A percentile compares a stretch with the other conserved stretches of the same genome.
Evolutionary conservation across 2,329 filamentous ascomycete species (phyloP).

Genomic region (Elsinoe perseae): DNA sequence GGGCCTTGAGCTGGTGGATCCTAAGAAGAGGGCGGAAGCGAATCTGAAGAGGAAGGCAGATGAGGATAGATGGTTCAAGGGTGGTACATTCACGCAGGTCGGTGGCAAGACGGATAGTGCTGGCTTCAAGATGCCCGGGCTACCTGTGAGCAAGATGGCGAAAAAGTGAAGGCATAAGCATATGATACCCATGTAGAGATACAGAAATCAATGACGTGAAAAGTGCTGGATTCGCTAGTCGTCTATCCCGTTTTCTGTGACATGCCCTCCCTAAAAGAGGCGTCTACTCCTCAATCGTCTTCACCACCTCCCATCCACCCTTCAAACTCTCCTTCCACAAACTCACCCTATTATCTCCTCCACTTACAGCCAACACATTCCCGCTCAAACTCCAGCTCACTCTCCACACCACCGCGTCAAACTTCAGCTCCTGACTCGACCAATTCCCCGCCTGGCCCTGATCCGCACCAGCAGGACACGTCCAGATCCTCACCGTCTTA

Average conservation of each 20-base stretch:
- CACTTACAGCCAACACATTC: slow-evolving; percentile 89
- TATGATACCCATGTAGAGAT: slow-evolving; percentile 15
- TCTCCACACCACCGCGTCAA: slow-evolving; percentile 86
- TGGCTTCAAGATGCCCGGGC: slow-evolving; percentile 73
- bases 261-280: not conserved
- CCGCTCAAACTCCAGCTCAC: slow-evolving; percentile 97
- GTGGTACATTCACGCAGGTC: slow-evolving; percentile 91
- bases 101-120: slow-evolving; percentile 45
- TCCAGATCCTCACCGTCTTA: slow-evolving; percentile 97
- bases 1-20: slow-evolving; percentile 89
- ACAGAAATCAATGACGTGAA: not conserved
- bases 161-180: slow-evolving; percentile 19
- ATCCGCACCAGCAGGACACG: slow-evolving; percentile 39
- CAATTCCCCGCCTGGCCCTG: slow-evolving; percentile 55
- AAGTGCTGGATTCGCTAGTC: slow-evolving; percentile 9
- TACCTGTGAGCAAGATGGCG: slow-evolving; percentile 65
- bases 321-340: slow-evolving; percentile 98
- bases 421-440: slow-evolving; percentile 76
- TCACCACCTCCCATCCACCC: slow-evolving; percentile 95
- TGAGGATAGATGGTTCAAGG: slow-evolving; percentile 93
- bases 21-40: slow-evolving; percentile 80
- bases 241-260: slow-evolving; percentile 3
- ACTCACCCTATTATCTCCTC: slow-evolving; percentile 91
- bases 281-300: slow-evolving; percentile 65
- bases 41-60: slow-evolving; percentile 87